Evolutionary conservation across 1,139 yeast genomes (phyloP), one percentile per base, ranked within the genome.

Genomic region (Lodderomyces metapsilosis): DNA sequence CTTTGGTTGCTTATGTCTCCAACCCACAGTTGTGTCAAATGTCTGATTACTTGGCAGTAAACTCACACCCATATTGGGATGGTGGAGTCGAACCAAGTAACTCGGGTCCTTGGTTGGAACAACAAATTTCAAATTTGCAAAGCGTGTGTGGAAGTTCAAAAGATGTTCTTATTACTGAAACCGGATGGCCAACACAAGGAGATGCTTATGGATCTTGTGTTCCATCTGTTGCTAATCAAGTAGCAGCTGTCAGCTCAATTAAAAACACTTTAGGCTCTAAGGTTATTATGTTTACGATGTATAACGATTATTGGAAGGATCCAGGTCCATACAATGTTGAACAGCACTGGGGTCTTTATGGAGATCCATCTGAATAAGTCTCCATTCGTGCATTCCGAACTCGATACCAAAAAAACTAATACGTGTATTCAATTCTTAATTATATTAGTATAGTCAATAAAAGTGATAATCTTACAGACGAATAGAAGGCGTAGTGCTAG

Each of bases 161-260:
- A 66, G 52, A 61, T 31, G 78, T 82, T 40, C 64, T 82, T 53
- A 79, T 84, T 54, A 78, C 86, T 39, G 94, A 85, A 68, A 76
- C 88, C 42, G 94, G 94, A 43, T 85, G 92, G 92, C 94, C 94
- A 57, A 78, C 84, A 37, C 61, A 75, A 55, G 92, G 92, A 62
- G 67, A 76, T 52, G 64, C 78, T 44, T 74, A 69, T 56, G 88
- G 88, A 61, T 71, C 64, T 47, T 85, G 88, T 57, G 82, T 84
- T 43, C 88, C 92, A 36, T 82, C 88, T n/a, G 55, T 68, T 45
- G 62, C 62, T 17, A 84, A 84, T 66, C 91, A 84, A 65, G 52
- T 67, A 32, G 61, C 77, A 42, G 89, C 91, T 36, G 62, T 85
- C 44, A 56, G 70, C 43, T 73, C 86, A 43, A 76, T 85, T 51